These are phyloP conservation scores for Allium fistulosum DNA, from an alignment of 106 monocot genomes.

Conservation along the genomic window DNA sequence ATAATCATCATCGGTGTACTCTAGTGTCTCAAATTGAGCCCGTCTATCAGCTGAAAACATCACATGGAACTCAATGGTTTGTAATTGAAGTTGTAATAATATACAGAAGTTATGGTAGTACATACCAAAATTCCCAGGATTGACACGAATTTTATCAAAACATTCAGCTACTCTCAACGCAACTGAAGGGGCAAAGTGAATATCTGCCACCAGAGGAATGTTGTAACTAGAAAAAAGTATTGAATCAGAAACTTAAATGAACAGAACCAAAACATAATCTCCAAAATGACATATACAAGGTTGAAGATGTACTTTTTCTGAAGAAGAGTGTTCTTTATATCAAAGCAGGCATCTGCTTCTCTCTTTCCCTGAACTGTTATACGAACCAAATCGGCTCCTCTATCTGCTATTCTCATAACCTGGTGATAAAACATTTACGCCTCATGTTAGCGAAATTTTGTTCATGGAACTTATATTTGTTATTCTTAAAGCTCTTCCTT, in stretches of 20 bases:
- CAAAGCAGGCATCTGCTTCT: conserved; percentile 99
- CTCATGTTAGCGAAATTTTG: not conserved
- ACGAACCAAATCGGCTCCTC: conserved; percentile 92
- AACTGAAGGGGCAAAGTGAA: conserved; percentile 96
- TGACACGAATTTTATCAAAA: conserved; percentile 99
- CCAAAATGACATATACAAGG: no score
- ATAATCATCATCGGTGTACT: conserved; percentile 91
- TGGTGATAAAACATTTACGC: conserved; percentile 6
- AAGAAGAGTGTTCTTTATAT: conserved; percentile 91
- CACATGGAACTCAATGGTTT: not conserved
- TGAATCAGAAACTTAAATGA: no score
- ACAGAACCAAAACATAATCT: no score
- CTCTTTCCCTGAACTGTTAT: conserved; percentile 97
- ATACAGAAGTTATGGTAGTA: not conserved
- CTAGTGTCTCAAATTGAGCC: conserved; percentile 86
- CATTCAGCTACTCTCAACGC: conserved; percentile 97
- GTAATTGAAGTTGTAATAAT: no score
- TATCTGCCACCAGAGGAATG: conserved; percentile 97
- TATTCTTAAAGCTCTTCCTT: no score
- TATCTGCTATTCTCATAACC: conserved; percentile 99
- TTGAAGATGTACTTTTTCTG: conserved; percentile 69
- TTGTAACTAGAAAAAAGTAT: conserved; percentile 59
- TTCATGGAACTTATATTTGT: no score
- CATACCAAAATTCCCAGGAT: conserved; percentile 98
- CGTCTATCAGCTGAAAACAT: conserved; percentile 79